Base-by-base conservation (phyloP, 345 rosid species). In the Corymbia maculata region DNA sequence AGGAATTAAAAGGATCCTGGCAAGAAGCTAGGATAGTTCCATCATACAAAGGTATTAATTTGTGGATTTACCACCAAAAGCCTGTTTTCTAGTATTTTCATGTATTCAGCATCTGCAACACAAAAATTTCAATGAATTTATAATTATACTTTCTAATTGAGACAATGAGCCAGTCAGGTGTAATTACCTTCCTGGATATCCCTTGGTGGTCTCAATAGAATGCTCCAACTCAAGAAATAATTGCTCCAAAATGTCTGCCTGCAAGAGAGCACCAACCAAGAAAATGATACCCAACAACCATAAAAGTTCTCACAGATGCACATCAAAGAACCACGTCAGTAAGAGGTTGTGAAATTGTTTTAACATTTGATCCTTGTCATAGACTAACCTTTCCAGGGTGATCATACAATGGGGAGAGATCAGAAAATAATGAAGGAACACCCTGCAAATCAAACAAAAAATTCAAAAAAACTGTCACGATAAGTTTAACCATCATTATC, bases 371-470 rank as follows among this genome's bases (percentile, higher is more conserved):
- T 75, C 84, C 49, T 42, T 42, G 84, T 75, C 84, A 42, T 42
- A 42, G 13, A 91, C 92, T 91, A 87, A 97, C 99, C 98, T 98
- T 98, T 90, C 94, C 93, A 89, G 93, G 93, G 89, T 95, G 98
- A 90, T 93, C 93, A 87, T 98, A 98, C 86, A 98, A 91, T 85
- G 99, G 94, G 87, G 99, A 98, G 91, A 98, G 99, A 89, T 97
- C 99, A 28, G 99, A 97, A 91, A 98, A 98, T 87, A 97, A 92
- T 55, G 99, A 98, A 90, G 99, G 99, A 90, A 98, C 99, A 86
- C 99, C 99, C 99, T 96, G 91, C 59, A 87, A 89, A 70, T 44
- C 61, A 89, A 79, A 80, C 89, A 86, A 28, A 87, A 50, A 28
- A 52, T 86, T 85, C n/a, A 68, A 89, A 47, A 36, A 91, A 79